These are phyloP conservation scores for Epichloe festucae DNA, from an alignment of 2,329 filamentous ascomycete species.

Conservation along the genomic window DNA sequence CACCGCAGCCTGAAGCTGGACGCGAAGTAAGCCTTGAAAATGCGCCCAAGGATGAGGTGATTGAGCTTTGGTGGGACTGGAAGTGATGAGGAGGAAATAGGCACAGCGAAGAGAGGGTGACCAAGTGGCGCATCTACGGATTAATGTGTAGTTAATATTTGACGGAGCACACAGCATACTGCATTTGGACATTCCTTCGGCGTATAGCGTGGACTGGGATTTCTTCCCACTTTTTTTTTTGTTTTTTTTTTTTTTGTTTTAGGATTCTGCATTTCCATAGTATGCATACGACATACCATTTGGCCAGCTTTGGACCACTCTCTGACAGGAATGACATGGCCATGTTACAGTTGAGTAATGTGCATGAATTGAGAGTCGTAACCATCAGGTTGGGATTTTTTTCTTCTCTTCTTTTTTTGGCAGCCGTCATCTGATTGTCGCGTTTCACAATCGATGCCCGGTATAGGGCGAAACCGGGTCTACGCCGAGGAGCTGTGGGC, in stretches of 20 bases:
- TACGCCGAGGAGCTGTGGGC: too few relatives aligned
- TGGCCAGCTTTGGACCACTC: not conserved
- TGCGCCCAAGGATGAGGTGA: conserved; percentile 27
- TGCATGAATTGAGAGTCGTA: too few relatives aligned
- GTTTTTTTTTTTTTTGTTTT: not conserved
- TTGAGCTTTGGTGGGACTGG: conserved; percentile 35
- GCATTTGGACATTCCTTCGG: not conserved
- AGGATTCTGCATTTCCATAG: not conserved
- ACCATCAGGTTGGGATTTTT: too few relatives aligned
- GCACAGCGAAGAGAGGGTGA: not conserved
- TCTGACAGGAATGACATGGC: too few relatives aligned
- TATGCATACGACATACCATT: not conserved
- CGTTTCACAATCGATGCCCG: not conserved
- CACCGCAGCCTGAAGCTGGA: conserved; percentile 7
- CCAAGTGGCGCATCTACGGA: not conserved
- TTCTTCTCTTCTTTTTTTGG: too few relatives aligned
- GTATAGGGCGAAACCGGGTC: not conserved
- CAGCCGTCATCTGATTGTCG: not conserved
- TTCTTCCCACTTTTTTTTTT: not conserved
- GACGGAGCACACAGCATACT: not conserved
- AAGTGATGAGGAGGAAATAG: not conserved
- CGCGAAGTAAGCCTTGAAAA: conserved; percentile 24
- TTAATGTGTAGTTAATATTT: not conserved
- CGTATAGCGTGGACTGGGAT: not conserved
- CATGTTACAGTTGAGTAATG: too few relatives aligned